These are phyloP conservation scores for Phytopythium ostracodes DNA, from an alignment of 352 stramenopile genomes.

Conservation along the genomic window DNA sequence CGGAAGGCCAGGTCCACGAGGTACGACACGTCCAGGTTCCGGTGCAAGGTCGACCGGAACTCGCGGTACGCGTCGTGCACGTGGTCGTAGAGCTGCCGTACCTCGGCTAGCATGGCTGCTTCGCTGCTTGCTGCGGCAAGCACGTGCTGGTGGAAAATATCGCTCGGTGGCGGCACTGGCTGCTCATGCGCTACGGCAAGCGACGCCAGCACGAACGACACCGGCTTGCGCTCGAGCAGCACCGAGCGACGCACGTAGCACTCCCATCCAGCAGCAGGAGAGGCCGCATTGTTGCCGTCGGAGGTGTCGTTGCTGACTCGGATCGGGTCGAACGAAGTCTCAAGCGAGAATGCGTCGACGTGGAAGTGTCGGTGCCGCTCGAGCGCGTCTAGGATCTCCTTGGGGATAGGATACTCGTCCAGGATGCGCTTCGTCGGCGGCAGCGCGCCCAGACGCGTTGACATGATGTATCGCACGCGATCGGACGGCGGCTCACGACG, in stretches of 20 bases:
- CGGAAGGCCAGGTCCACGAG: constrained; percentile 67
- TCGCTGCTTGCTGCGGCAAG: constrained; percentile 41
- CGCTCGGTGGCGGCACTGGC: constrained; percentile 41
- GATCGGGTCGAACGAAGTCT: constrained; percentile 53
- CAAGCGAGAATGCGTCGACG: constrained; percentile 53
- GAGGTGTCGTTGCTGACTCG: constrained; percentile 8
- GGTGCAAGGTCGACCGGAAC: constrained; percentile 53
- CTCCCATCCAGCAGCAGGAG: constrained; percentile 31
- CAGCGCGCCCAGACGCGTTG: constrained; percentile 39
- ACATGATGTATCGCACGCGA: constrained; percentile 73
- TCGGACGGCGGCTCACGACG: constrained; percentile 32
- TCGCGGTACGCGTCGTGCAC: constrained; percentile 57
- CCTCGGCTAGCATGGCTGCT: constrained; percentile 53
- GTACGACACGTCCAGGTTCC: constrained; percentile 56
- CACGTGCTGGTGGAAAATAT: constrained; percentile 63
- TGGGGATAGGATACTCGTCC: constrained; percentile 70
- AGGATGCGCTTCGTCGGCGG: constrained; percentile 61
- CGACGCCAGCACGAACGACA: constrained; percentile 68
- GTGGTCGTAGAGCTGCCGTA: constrained; percentile 60
- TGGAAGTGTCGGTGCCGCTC: constrained; percentile 63
- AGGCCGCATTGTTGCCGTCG: not conserved
- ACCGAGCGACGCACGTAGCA: constrained; percentile 61
- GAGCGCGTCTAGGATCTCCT: constrained; percentile 58
- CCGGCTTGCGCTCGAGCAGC: constrained; percentile 52
- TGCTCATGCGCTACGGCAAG: constrained; percentile 43